Percentiles rank a stretch among this genome's conserved stretches.
Evolutionary conservation across 2,329 filamentous ascomycete species (phyloP).

Genomic region (Fusarium goolgardi): DNA sequence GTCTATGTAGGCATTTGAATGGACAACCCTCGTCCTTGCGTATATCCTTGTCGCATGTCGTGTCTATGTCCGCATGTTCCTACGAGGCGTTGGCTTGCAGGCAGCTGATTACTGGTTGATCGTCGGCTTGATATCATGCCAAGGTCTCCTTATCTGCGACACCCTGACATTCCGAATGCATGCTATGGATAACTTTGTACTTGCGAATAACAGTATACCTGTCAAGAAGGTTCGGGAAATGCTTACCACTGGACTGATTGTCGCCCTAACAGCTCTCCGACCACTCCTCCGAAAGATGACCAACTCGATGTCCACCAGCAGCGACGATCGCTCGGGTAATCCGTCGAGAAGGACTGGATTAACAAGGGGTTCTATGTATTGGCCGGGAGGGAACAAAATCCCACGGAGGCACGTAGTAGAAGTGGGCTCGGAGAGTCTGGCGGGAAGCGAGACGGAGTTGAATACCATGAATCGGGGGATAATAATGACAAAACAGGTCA

Average conservation of each 20-base stretch:
- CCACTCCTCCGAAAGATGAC: slow-evolving; percentile 5
- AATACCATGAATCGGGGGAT: background rate
- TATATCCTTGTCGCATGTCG: slow-evolving; percentile 9
- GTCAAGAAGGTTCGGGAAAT: background rate
- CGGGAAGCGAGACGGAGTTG: background rate
- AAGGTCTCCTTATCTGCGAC: slow-evolving; percentile 7
- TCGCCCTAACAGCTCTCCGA: background rate
- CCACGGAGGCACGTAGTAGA: background rate
- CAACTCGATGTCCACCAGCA: background rate
- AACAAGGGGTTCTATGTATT: fast-evolving
- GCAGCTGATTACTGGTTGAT: slow-evolving; percentile 5
- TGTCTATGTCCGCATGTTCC: background rate
- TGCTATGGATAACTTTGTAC: slow-evolving; percentile 12
- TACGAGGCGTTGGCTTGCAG: background rate
- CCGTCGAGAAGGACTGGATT: fast-evolving
- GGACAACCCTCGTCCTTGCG: slow-evolving; percentile 5
- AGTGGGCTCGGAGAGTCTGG: fast-evolving
- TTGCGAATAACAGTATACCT: background rate
- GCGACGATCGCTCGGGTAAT: background rate
- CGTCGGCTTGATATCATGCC: background rate
- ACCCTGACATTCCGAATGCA: slow-evolving; percentile 8
- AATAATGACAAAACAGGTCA: background rate
- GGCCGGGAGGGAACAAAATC: background rate
- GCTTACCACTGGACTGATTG: background rate
- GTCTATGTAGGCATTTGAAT: slow-evolving; percentile 2